These are phyloP conservation scores for Colletotrichum lentis DNA, from an alignment of 2,329 filamentous ascomycete species.

Conservation along the genomic window DNA sequence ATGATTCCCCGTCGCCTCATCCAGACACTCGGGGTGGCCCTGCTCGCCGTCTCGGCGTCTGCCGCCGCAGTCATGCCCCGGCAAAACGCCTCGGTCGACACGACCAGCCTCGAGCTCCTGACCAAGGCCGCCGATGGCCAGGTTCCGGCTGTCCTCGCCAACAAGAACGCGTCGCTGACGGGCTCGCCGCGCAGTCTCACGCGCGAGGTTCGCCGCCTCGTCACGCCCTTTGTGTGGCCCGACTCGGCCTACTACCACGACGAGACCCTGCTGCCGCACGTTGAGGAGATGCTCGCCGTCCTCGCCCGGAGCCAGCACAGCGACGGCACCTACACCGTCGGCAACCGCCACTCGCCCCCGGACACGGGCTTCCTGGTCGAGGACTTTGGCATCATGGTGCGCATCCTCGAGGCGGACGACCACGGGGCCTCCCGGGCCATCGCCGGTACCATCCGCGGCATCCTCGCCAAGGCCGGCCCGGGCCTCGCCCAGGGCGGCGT, in stretches of 20 bases:
- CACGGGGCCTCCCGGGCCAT: conserved; percentile 29
- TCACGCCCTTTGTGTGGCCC: conserved; percentile 39
- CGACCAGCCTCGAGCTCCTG: conserved; percentile 21
- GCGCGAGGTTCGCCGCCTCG: conserved; percentile 36
- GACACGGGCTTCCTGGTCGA: conserved; percentile 41
- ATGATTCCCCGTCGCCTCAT: conserved; percentile 9
- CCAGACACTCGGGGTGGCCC: conserved; percentile 20
- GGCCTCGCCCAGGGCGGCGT: conserved; percentile 38
- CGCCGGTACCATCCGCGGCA: conserved; percentile 34
- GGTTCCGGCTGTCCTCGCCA: conserved; percentile 32
- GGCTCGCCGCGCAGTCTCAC: conserved; percentile 36
- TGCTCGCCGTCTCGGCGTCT: conserved; percentile 15
- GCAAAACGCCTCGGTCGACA: conserved; percentile 7
- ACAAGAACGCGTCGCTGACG: conserved; percentile 24
- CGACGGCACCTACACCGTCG: conserved; percentile 38
- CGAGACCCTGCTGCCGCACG: conserved; percentile 32
- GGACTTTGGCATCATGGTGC: conserved; percentile 40
- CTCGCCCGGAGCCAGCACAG: conserved; percentile 33
- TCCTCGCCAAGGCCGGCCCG: conserved; percentile 38
- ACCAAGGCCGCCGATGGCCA: conserved; percentile 37
- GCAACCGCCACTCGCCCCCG: conserved; percentile 40
- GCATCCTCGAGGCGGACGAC: conserved; percentile 37
- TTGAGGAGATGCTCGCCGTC: conserved; percentile 39
- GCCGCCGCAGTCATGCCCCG: conserved; percentile 8
- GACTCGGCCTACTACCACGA: conserved; percentile 38